Base-by-base conservation (phyloP, 2,329 filamentous ascomycete species). In the Chaetomium globosum region DNA sequence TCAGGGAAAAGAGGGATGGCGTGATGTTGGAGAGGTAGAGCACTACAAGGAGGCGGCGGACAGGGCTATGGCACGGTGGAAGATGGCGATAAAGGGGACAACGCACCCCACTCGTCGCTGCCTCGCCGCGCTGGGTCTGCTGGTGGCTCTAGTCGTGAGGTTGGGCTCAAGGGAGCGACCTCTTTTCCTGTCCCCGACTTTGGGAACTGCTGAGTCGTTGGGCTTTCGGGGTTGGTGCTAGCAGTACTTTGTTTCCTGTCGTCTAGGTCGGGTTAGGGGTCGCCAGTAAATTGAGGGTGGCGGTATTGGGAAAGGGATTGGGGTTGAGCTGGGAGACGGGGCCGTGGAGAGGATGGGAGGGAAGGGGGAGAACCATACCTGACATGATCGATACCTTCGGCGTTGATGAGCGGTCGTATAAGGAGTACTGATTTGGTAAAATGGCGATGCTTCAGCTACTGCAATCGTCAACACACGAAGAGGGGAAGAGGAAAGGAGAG, bases 41-140 rank as follows among this genome's bases (percentile, higher is more conserved):
- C 26, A 26, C 26, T 26, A 26, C 26, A 26, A 26, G 12, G 13
- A 39, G 48, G 8, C 21, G 59, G 10, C 2, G 28, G n/a, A 26
- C 4, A 54, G 39, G 26, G 10, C 21, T 33, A 23, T 28, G 16
- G n/a, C 49, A 49, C 33, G 12, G 33, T 36, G 39, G 7, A 28
- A 31, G 16, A 28, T 9, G 26, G 26, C 2, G 26, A 26, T 26
- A 26, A 36, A 7, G 28, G 53, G 19, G 13, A 39, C 16, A 28
- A 68, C 66, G 31, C 65, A 72, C 71, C 71, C 71, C 71, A 73
- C 53, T 73, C 70, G 53, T 66, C 67, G 56, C 71, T 73, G 30
- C 51, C 30, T 33, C 69, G 69, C 12, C 69, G 63, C 60, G 70
- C 67, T n/a, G 9, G 31, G 3, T 36, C 55, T 48, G 48, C 52